phyloP scores from a whole-genome alignment of 2,329 filamentous ascomycete species.

The Anisogramma anomala region DNA sequence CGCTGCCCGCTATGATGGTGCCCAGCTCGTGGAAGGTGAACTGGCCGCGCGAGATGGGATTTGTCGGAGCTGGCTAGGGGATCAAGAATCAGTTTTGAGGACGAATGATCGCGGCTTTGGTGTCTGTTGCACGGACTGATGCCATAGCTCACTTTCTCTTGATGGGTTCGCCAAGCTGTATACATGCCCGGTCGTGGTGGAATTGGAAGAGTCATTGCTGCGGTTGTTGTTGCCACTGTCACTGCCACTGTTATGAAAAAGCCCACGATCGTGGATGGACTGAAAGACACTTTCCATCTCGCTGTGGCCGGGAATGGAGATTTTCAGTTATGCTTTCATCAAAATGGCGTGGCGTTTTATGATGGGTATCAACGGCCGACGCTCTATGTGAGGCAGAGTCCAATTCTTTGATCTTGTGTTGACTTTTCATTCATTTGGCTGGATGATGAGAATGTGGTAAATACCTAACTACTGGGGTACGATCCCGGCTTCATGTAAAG shows the following conservation, averaged over 20 bases:
- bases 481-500: no score
- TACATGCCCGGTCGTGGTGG: not conserved
- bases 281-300: not conserved
- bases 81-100: not conserved
- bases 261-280: not conserved
- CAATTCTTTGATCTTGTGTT: no score
- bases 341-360: no score
- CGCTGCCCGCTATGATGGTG: slow-evolving; percentile 6
- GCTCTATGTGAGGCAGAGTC: no score
- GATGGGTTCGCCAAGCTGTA: slow-evolving; percentile 3
- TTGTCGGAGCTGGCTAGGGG: not conserved
- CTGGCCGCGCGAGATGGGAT: not conserved
- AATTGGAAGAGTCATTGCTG: slow-evolving; percentile 1
- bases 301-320: no score
- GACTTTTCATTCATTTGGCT: no score
- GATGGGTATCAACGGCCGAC: no score
- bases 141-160: slow-evolving; percentile 1
- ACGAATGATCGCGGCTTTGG: no score
- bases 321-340: no score
- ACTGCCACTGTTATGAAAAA: not conserved
- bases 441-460: no score
- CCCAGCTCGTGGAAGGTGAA: slow-evolving; percentile 10
- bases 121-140: not conserved
- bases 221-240: not conserved
- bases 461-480: no score